phyloP scores from a whole-genome alignment of 192 early-diverging fungal species.

The Backusella macrospora region DNA sequence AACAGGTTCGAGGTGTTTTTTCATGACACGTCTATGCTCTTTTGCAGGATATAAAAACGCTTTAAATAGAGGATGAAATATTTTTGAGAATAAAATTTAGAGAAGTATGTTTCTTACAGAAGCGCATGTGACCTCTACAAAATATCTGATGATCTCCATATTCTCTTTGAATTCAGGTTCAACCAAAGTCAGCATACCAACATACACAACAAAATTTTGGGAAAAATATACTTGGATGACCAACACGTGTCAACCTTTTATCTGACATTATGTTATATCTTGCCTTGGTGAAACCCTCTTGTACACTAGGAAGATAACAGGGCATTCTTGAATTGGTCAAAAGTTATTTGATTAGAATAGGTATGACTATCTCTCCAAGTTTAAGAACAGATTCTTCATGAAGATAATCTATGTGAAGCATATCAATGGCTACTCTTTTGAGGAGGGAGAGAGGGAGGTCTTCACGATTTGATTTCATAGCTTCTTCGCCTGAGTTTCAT shows the following conservation, averaged over 20 bases:
- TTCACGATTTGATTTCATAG: slow-evolving; percentile 18
- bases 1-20: slow-evolving; percentile 3
- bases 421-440: slow-evolving; percentile 17
- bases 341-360: slow-evolving; percentile 5
- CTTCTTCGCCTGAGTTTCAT: slow-evolving; percentile 26
- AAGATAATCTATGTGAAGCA: slow-evolving; percentile 26
- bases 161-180: slow-evolving; percentile 24
- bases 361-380: slow-evolving; percentile 24
- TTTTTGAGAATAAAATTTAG: slow-evolving; percentile 14
- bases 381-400: slow-evolving; percentile 17
- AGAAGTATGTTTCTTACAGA: slow-evolving; percentile 15
- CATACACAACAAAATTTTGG: slow-evolving; percentile 31
- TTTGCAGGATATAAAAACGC: slow-evolving; percentile 25
- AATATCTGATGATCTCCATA: slow-evolving; percentile 23
- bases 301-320: slow-evolving; percentile 4
- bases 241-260: background rate
- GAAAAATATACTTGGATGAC: background rate
- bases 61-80: slow-evolving; percentile 17
- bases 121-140: slow-evolving; percentile 28
- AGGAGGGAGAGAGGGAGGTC: slow-evolving; percentile 28
- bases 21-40: slow-evolving; percentile 21
- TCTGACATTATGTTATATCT: background rate
- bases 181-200: slow-evolving; percentile 28
- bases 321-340: slow-evolving; percentile 18
- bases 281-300: slow-evolving; percentile 9